Conservation (phyloP, 2,329 filamentous ascomycete species). For the Curvularia sp. region DNA sequence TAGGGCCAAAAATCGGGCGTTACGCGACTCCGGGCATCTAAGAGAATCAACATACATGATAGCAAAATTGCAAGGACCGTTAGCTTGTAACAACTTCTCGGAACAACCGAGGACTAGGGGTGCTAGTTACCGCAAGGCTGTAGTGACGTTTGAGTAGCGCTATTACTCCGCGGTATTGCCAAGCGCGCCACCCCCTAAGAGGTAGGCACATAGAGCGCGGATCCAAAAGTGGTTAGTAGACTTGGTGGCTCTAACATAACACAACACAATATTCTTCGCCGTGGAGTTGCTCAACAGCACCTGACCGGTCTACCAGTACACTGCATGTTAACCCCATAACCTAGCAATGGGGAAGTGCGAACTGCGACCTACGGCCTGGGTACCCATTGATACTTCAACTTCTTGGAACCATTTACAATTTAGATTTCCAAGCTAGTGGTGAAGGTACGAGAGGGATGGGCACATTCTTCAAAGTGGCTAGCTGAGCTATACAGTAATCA, state of each 20-base stretch:
- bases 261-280: neutral
- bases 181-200: neutral
- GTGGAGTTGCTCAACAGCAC: neutral
- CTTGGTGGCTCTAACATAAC: neutral
- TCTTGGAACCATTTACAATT: neutral
- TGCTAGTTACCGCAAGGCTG: neutral
- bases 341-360: neutral
- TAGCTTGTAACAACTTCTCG: neutral
- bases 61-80: conserved; percentile 4
- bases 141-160: neutral
- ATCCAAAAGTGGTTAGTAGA: neutral
- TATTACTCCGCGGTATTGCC: neutral
- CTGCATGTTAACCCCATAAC: neutral
- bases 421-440: neutral
- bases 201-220: neutral
- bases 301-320: conserved; percentile 1
- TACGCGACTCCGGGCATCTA: neutral
- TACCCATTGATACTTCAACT: neutral
- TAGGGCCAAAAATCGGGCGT: neutral
- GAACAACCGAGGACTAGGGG: neutral
- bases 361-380: neutral
- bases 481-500: conserved; percentile 2
- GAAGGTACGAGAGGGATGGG: neutral
- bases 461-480: conserved; percentile 1
- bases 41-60: neutral